Evolutionary conservation across 23 red algal genomes (phyloP), one percentile per base, ranked within the genome.

Genomic region (Agarophyton chilense): DNA sequence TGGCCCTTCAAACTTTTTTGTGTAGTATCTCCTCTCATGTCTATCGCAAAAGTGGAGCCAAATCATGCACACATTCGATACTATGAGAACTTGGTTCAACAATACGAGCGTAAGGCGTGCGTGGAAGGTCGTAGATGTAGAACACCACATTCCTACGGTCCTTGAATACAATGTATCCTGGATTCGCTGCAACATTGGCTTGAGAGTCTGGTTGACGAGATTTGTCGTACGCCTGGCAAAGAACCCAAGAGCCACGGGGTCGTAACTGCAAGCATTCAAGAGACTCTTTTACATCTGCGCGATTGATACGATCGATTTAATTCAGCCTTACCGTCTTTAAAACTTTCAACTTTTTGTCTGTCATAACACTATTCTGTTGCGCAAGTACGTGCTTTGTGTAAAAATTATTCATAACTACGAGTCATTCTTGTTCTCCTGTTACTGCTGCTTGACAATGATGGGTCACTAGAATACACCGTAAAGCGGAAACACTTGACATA

Each of bases 161-260:
- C 43, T 38, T 74, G 36, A 74, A 74, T 7, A 74, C 68, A 7
- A 49, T 8, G 43, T 11, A 74, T n/a, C n/a, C 34, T 21, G 29
- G 11, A 14, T 74, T 21, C 38, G 7, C 8, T 9, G 43, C 10
- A 74, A 74, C 28, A 8, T 22, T 22, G n/a, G 56, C 8, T 22
- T 22, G 6, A 6, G 6, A 6, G n/a, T 62, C n/a, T 22, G 10
- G 56, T 32, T 62, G n/a, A 6, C 8, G 9, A 8, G 68, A 14
- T 38, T 74, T 74, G 38, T 74, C 68, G 38, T 36, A 74, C 29
- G 68, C 68, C 34, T 45, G 18, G n/a, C 68, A 74, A 21, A 74
- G 34, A 9, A 24, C 9, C 68, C 68, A 38, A 6, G 68, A 74
- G 34, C 68, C 68, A 8, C 68, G 68, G 17, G 22, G 26, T 29